Evolutionary conservation across 225 moss, liverwort and hornwort species (phyloP).

Genomic region (Marchantia paleacea): DNA sequence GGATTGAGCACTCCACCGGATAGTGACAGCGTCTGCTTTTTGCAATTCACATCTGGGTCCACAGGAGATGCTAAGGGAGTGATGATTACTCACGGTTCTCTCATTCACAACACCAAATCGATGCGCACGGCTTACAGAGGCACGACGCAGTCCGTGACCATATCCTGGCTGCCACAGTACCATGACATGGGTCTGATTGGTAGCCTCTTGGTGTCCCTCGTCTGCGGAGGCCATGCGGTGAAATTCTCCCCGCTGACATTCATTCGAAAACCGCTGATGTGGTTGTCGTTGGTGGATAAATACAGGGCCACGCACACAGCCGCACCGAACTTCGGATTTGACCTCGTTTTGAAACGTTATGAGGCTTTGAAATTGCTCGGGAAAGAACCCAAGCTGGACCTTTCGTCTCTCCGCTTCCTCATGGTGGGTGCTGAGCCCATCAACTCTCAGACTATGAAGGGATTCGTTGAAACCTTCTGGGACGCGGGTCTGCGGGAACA

Average conservation of each 20-base stretch:
- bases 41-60: slow-evolving; percentile 51
- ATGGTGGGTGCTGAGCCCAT: slow-evolving; percentile 49
- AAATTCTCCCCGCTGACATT: slow-evolving; percentile 41
- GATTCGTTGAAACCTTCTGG: slow-evolving; percentile 37
- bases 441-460: slow-evolving; percentile 29
- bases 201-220: slow-evolving; percentile 35
- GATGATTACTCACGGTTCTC: slow-evolving; percentile 48
- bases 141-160: slow-evolving; percentile 22
- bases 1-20: slow-evolving; percentile 10
- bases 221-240: slow-evolving; percentile 40
- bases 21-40: slow-evolving; percentile 33
- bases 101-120: slow-evolving; percentile 39
- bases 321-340: slow-evolving; percentile 44
- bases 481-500: slow-evolving; percentile 41
- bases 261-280: slow-evolving; percentile 45
- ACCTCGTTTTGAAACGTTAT: slow-evolving; percentile 35
- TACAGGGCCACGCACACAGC: slow-evolving; percentile 47
- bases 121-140: slow-evolving; percentile 38
- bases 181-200: slow-evolving; percentile 54
- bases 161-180: slow-evolving; percentile 48
- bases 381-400: slow-evolving; percentile 26
- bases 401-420: slow-evolving; percentile 36
- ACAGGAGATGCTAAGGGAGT: slow-evolving; percentile 49
- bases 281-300: slow-evolving; percentile 35
- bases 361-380: slow-evolving; percentile 22